Evolutionary conservation across 2,329 filamentous ascomycete genomes (phyloP), one percentile per base, ranked within the genome.

Genomic region (Aspergillus udagawae): DNA sequence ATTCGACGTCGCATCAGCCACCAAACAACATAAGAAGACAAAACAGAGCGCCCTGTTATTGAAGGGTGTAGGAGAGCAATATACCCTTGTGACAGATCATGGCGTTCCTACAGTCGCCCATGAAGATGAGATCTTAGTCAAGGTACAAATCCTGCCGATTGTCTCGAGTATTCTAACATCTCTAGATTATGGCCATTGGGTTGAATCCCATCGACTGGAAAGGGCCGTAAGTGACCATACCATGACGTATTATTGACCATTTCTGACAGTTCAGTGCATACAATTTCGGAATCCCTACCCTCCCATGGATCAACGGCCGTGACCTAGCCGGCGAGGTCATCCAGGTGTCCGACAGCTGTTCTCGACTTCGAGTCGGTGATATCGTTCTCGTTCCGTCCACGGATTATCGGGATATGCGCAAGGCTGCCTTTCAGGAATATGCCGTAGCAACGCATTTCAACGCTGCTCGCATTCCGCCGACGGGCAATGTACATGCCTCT

Each of bases 181-280:
- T 8, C 1, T 54, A 74, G 72, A 77, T 85, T 1, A 75, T 81
- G 41, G 83, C 83, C 12, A 86, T 90, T 63, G 88, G 89, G 0
- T 74, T 92, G 41, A 92, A 92, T 65, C 89, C 89, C 0, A 88
- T 92, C 55, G 89, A 90, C 69, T 90, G 85, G 85, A 89, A 89
- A 75, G 82, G 85, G 58, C 85, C 87, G 86, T 89, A 75, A 64
- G 83, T 78, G 10, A 41, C 47, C 14, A 25, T 44, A 4, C 45
- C 9, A n/a, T n/a, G n/a, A n/a, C n/a, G n/a, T n/a, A n/a, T n/a
- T n/a, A n/a, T n/a, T n/a, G 5, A 35, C 17, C 9, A 7, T 21
- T 28, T 17, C 2, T 32, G 27, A 28, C 25, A 3, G 1, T 35
- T 7, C 35, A 88, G 86, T 10, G 88, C 88, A 65, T 91, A 83